Base-by-base conservation (phyloP, 169 alveolate species). In the Plasmodium chabaudi region DNA sequence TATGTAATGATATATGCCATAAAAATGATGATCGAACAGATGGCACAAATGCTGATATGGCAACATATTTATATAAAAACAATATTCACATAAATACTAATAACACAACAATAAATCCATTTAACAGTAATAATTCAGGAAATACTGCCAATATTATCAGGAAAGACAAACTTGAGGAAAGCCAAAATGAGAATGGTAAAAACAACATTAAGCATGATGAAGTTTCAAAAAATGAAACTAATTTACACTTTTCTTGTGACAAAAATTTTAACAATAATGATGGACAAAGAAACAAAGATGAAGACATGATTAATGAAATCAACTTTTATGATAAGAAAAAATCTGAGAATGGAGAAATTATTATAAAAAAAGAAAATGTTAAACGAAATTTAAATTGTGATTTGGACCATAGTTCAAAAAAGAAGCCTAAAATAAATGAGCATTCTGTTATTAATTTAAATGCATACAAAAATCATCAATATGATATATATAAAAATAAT, bases 371-470 rank as follows among this genome's bases (percentile, higher is more conserved):
- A 12, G 25, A 46, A 27, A 82, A 67, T 44, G 42, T 82, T 49
- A 82, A 82, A 56, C 67, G 90, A 57, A 67, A 46, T 34, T 42
- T 55, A 46, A 46, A 82, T 47, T 15, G 15, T 34, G 72, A 65
- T n/a, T 56, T 39, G 21, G 65, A 53, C 51, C 13, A 19, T 17
- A 67, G 42, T 27, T 21, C 21, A 42, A 82, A 82, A 7, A 82
- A 82, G 12, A 82, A 82, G 65, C 15, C 65, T 57, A 82, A n/a
- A 65, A 75, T 47, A 53, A 46, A 55, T 15, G 84, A 57, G 44
- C 56, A 82, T 19, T 82, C 90, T n/a, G 53, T 82, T 34, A 46
- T 82, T 49, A 67, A 82, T 55, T 67, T 82, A 27, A 82, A 67
- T 67, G 53, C 68, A 51, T 82, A 67, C 39, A 82, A 82, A 82